Evolutionary conservation across 169 alveolate genomes (phyloP).

Genomic region (Plasmodium billcollinsi): DNA sequence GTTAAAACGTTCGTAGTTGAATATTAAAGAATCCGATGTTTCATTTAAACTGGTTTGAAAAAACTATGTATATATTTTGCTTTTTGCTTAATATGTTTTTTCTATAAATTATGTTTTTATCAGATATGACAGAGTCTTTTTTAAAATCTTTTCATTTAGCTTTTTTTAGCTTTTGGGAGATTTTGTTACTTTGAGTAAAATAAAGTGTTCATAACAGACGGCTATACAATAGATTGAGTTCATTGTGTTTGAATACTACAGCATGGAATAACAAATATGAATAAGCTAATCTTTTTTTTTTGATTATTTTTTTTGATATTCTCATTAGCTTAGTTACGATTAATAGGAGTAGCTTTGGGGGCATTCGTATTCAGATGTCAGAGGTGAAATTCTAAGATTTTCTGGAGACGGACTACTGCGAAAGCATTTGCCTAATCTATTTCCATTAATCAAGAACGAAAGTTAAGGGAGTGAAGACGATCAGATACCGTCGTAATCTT

Average conservation of each 20-base stretch:
- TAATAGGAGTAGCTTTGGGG: slow-evolving; percentile 93
- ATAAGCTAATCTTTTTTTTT: slow-evolving; percentile 74
- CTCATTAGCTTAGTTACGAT: slow-evolving; percentile 86
- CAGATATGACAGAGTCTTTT: too few species aligned
- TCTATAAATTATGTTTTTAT: too few species aligned
- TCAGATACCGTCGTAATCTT: slow-evolving; percentile 94
- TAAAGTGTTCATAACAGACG: too few species aligned
- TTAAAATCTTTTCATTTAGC: too few species aligned
- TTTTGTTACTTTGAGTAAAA: too few species aligned
- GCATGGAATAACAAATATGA: slow-evolving; percentile 88
- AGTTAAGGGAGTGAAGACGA: slow-evolving; percentile 94
- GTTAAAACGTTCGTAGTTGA: slow-evolving; percentile 93
- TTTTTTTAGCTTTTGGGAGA: too few species aligned
- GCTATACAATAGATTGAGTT: too few species aligned
- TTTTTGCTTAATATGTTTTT: too few species aligned
- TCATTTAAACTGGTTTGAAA: too few species aligned
- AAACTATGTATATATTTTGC: too few species aligned
- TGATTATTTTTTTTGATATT: slow-evolving; percentile 15
- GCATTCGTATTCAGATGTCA: slow-evolving; percentile 93
- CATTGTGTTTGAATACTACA: slow-evolving; percentile 83
- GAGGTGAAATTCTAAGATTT: slow-evolving; percentile 94
- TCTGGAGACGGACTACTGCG: slow-evolving; percentile 93
- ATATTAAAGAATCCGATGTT: slow-evolving; percentile 34
- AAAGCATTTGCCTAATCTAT: slow-evolving; percentile 93
- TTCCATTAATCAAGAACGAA: slow-evolving; percentile 94